A percentile compares a stretch with the other conserved stretches of the same genome.
Conservation (phyloP, 2,329 filamentous ascomycete species). For the Lachnellula occidentalis region DNA sequence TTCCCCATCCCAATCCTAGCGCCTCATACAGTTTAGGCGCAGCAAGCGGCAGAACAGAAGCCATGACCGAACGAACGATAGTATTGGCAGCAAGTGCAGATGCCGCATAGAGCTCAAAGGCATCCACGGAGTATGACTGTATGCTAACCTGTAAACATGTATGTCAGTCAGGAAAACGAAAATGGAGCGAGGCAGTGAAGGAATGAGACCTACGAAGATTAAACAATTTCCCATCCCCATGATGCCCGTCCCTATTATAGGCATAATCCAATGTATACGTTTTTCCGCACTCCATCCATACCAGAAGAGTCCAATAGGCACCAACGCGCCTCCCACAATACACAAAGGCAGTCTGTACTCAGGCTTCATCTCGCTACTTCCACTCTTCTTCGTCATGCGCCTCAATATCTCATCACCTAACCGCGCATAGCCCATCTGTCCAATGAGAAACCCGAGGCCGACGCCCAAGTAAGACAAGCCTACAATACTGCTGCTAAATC, state of each 20-base stretch:
- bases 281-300: conserved; percentile 40
- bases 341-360: conserved; percentile 39
- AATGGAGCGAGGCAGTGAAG: background rate
- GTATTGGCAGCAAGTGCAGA: conserved; percentile 36
- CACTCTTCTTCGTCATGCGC: conserved; percentile 34
- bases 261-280: conserved; percentile 37
- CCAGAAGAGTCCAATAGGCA: conserved; percentile 44
- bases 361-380: conserved; percentile 29
- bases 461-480: conserved; percentile 39
- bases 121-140: conserved; percentile 41
- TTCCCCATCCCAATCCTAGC: conserved; percentile 41
- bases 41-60: conserved; percentile 45
- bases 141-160: conserved; percentile 19
- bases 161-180: background rate
- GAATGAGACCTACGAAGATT: conserved; percentile 5
- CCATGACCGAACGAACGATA: conserved; percentile 39
- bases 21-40: conserved; percentile 39
- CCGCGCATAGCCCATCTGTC: conserved; percentile 34
- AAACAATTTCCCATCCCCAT: conserved; percentile 34
- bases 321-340: conserved; percentile 33
- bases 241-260: conserved; percentile 34
- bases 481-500: conserved; percentile 32
- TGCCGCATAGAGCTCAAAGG: conserved; percentile 36
- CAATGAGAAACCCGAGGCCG: conserved; percentile 33
- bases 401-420: conserved; percentile 39